Base-by-base conservation (phyloP, 2,329 filamentous ascomycete genomes). In the Hysterium pulicare region DNA sequence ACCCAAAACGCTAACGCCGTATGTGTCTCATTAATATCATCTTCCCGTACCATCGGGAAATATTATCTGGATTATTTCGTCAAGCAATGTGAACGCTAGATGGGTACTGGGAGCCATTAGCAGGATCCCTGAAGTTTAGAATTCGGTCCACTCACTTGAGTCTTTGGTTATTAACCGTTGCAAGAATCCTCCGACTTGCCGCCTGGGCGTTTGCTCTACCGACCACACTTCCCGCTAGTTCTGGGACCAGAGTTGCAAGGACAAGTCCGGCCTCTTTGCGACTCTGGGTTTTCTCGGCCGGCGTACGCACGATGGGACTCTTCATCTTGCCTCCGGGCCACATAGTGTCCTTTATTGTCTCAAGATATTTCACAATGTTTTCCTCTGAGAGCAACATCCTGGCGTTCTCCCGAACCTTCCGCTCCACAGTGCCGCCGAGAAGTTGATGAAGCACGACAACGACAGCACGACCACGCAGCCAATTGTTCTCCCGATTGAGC, bases 371-470 rank as follows among this genome's bases (percentile, higher is more conserved):
- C 32, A 91, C 72, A 8, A 97, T 70, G 3, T 83, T 83, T 16
- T 93, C 86, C 51, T 96, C 90, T 45, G 87, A 82, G 0, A 88
- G 71, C 1, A 94, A 71, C 33, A 78, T 73, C 51, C 82, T 84
- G 32, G 90, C 84, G 41, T 83, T 86, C 46, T 98, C 93, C 16
- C 93, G 83, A 22, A 97, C 86, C 67, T 95, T 96, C 46, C 90
- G 84, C 70, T 98, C 93, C 49, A 98, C 94, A 0, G 93, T 97
- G 17, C 93, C 91, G 11, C 93, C 93, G 1, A 98, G 81, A 5
- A 98, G 79, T 66, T 98, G 93, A 61, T 98, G 93, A 16, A 98
- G 76, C 2, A 98, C 91, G 8, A 98, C 90, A 4, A 98, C 91
- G 1, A 97, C 93, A 0, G 93, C 93, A 17, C 93, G 83, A 1